phyloP scores from a whole-genome alignment of 148 eudicot species.

The Chenopodium formosanum region DNA sequence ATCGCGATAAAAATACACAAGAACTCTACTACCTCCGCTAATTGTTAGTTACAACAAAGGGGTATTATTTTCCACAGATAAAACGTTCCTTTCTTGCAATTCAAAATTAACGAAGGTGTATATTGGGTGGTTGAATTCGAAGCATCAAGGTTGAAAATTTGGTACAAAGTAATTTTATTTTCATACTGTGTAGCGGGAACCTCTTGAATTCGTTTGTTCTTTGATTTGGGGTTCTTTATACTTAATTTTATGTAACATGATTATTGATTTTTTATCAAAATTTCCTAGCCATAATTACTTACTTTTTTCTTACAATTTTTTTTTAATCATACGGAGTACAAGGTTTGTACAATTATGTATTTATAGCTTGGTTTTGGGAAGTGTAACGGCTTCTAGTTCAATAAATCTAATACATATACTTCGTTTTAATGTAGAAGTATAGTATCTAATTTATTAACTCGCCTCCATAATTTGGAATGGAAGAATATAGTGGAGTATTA shows the following conservation, averaged over 20 bases:
- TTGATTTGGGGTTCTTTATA: neutral
- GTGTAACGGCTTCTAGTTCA: neutral
- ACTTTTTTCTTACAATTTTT: neutral
- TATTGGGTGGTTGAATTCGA: constrained; percentile 3
- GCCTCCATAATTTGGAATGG: too few species aligned
- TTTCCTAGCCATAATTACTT: neutral
- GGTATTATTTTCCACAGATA: too few species aligned
- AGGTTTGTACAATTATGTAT: neutral
- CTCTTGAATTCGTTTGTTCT: neutral
- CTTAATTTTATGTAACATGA: neutral
- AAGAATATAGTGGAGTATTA: too few species aligned
- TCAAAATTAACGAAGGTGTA: too few species aligned
- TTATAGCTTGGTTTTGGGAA: neutral
- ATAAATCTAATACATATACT: neutral
- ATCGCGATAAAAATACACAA: too few species aligned
- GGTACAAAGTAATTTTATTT: constrained; percentile 15
- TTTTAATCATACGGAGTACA: neutral
- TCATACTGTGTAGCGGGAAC: constrained; percentile 16
- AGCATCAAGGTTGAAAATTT: constrained; percentile 5
- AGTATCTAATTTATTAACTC: too few species aligned
- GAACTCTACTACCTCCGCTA: too few species aligned
- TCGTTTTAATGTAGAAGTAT: too few species aligned
- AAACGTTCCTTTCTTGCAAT: too few species aligned
- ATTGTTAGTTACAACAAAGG: too few species aligned
- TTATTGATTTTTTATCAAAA: neutral